These are phyloP conservation scores for Agaricus subrufescens DNA, from an alignment of 768 basidiomycete genomes.

Conservation along the genomic window DNA sequence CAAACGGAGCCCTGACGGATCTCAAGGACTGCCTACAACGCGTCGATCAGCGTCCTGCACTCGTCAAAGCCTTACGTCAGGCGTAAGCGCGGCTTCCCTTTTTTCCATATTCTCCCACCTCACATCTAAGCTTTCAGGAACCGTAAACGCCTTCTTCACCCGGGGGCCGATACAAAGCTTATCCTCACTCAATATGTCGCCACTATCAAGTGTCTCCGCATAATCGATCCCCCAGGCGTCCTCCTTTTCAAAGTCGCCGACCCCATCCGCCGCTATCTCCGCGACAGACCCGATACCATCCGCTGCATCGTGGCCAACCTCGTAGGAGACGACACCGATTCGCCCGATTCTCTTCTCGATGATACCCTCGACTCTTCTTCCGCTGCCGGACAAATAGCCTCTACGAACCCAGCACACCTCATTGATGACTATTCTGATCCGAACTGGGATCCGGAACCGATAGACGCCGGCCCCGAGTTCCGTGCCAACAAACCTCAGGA, in stretches of 20 bases:
- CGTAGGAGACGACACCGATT: conserved; percentile 73
- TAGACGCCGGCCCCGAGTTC: conserved; percentile 96
- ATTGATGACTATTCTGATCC: conserved; percentile 88
- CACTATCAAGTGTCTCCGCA: conserved; percentile 85
- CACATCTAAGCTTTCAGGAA: conserved; percentile 45
- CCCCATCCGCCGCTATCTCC: conserved; percentile 84
- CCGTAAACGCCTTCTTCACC: conserved; percentile 84
- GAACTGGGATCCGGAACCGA: conserved; percentile 93
- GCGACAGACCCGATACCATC: conserved; percentile 89
- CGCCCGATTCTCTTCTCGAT: conserved; percentile 76
- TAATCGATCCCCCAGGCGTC: conserved; percentile 91
- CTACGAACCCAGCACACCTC: not conserved
- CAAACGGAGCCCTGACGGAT: conserved; percentile 79
- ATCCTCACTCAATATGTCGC: conserved; percentile 89
- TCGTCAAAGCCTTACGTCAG: conserved; percentile 75
- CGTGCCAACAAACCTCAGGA: conserved; percentile 88
- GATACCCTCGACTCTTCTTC: conserved; percentile 76
- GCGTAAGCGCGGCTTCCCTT: conserved; percentile 45
- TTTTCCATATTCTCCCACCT: not conserved
- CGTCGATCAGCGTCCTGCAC: conserved; percentile 71
- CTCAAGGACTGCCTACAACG: conserved; percentile 82
- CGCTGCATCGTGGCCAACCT: conserved; percentile 88
- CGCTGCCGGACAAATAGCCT: conserved; percentile 15
- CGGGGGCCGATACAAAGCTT: conserved; percentile 91
- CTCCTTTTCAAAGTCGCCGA: conserved; percentile 91